Percentiles rank a stretch among this genome's conserved stretches.
Evolutionary conservation across 768 basidiomycete genomes (phyloP).

Genomic region (Auriculariales sp.): DNA sequence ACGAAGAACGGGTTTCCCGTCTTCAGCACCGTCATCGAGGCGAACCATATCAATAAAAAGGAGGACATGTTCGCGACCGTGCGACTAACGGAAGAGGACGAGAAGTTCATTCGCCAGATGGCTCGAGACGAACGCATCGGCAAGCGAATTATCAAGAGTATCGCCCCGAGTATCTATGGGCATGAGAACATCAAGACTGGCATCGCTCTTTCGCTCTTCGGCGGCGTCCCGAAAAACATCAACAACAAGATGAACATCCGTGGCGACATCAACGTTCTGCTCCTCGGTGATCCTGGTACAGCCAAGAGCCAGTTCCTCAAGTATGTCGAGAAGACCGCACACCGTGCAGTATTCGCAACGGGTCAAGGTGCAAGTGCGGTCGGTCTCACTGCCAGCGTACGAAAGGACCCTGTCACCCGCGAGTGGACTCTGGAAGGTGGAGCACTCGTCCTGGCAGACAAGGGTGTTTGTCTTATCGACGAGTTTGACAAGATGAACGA

Average conservation of each 20-base stretch:
- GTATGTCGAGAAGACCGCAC: constrained; percentile 97
- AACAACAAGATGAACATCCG: constrained; percentile 92
- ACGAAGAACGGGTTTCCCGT: constrained; percentile 99
- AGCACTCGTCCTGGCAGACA: constrained; percentile 94
- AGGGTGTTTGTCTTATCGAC: constrained; percentile 94
- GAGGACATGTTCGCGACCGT: constrained; percentile 98
- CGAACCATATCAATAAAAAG: constrained; percentile 98
- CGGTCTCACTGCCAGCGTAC: constrained; percentile 96
- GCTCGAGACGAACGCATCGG: constrained; percentile 87
- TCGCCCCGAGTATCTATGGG: constrained; percentile 97
- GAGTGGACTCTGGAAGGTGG: constrained; percentile 99
- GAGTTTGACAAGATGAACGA: constrained; percentile 99
- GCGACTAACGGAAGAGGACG: constrained; percentile 92
- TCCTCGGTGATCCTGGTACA: constrained; percentile 96
- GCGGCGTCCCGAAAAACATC: constrained; percentile 90
- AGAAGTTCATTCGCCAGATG: constrained; percentile 76
- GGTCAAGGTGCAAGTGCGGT: constrained; percentile 98
- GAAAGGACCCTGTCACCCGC: constrained; percentile 90
- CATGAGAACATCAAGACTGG: constrained; percentile 99
- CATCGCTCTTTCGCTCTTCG: constrained; percentile 85
- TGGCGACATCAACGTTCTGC: constrained; percentile 93
- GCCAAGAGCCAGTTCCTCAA: constrained; percentile 99
- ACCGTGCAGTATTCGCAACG: constrained; percentile 93
- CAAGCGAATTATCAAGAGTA: constrained; percentile 95
- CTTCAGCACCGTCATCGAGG: constrained; percentile 95